phyloP scores from a whole-genome alignment of 805 yeast genomes.

The Candida berthetii region DNA sequence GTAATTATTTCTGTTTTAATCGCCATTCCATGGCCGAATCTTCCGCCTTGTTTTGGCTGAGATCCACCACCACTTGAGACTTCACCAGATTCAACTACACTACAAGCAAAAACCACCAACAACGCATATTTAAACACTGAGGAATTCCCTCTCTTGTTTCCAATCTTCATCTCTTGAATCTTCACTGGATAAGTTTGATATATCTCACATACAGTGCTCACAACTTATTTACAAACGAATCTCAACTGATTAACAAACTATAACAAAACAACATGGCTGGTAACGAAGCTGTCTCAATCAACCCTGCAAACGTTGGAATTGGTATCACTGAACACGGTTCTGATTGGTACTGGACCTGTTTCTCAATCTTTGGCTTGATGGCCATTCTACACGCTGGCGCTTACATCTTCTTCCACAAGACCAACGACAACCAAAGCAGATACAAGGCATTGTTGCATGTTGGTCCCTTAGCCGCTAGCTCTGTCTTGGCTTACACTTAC shows the following conservation, averaged over 20 bases:
- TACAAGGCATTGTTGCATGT: slow-evolving; percentile 17
- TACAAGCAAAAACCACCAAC: too few relatives aligned
- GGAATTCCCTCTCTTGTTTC: not conserved
- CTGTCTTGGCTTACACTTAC: slow-evolving; percentile 40
- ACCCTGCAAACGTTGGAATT: not conserved
- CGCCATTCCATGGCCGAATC: too few relatives aligned
- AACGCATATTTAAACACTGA: too few relatives aligned
- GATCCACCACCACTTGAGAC: too few relatives aligned
- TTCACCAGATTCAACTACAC: too few relatives aligned
- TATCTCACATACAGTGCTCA: too few relatives aligned
- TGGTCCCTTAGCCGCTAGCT: slow-evolving; percentile 35
- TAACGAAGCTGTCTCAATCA: not conserved
- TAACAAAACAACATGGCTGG: not conserved
- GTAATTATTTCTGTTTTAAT: too few relatives aligned
- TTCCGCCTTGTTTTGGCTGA: too few relatives aligned
- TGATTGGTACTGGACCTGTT: slow-evolving; percentile 22
- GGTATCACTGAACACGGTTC: slow-evolving; percentile 1
- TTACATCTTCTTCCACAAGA: not conserved
- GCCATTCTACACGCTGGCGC: slow-evolving; percentile 15
- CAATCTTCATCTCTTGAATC: not conserved
- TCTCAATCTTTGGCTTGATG: slow-evolving; percentile 35
- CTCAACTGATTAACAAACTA: too few relatives aligned
- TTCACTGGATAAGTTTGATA: too few relatives aligned
- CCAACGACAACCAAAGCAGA: not conserved
- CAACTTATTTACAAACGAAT: too few relatives aligned